These are phyloP conservation scores for Phytophthora chlamydospora DNA, from an alignment of 352 stramenopile species.

Conservation along the genomic window DNA sequence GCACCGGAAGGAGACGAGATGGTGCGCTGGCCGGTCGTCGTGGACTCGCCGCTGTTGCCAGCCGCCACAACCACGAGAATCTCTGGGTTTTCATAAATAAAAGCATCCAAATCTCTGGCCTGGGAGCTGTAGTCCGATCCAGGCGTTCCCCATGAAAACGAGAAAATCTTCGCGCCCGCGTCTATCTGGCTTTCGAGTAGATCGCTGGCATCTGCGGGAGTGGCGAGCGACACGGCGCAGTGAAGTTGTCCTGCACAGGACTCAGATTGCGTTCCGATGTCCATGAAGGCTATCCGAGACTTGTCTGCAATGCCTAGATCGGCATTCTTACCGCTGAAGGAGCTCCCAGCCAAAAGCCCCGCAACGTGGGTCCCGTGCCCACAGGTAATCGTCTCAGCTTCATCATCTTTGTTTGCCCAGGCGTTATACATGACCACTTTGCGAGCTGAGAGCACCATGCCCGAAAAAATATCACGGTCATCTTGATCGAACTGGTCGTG, in stretches of 20 bases:
- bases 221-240: constrained; percentile 65
- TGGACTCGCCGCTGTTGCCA: constrained; percentile 88
- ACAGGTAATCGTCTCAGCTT: constrained; percentile 70
- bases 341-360: constrained; percentile 80
- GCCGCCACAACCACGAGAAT: constrained; percentile 88
- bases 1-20: constrained; percentile 84
- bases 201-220: constrained; percentile 63
- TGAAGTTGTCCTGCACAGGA: constrained; percentile 51
- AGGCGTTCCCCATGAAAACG: constrained; percentile 83
- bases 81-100: constrained; percentile 87
- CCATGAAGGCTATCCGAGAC: constrained; percentile 91
- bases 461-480: constrained; percentile 53
- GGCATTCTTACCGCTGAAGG: constrained; percentile 56
- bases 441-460: constrained; percentile 47
- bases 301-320: constrained; percentile 77
- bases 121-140: constrained; percentile 82
- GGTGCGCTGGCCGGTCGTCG: constrained; percentile 50
- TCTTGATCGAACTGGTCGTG: constrained; percentile 86
- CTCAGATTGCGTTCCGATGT: constrained; percentile 74
- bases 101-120: constrained; percentile 78
- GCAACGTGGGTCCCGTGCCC: constrained; percentile 91
- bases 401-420: constrained; percentile 69
- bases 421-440: constrained; percentile 86
- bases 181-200: constrained; percentile 73
- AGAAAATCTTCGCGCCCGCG: constrained; percentile 81